Conservation (phyloP, 257 asterid species). For the Solanum peruvianum region DNA sequence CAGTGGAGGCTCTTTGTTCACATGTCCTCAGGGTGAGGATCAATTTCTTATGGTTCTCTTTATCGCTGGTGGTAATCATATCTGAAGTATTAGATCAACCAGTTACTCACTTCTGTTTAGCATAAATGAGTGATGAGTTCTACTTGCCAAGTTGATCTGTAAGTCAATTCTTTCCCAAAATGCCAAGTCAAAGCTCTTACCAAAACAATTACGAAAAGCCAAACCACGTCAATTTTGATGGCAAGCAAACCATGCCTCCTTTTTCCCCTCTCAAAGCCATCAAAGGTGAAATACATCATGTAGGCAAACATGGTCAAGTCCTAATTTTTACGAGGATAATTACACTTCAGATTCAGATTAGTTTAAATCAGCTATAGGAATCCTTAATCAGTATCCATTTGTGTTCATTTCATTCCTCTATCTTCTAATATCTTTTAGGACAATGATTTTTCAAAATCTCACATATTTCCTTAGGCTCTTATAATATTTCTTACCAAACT, state of each 20-base stretch:
- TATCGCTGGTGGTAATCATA: background rate
- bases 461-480: too few relatives aligned
- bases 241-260: background rate
- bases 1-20: conserved; percentile 47
- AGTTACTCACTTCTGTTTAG: background rate
- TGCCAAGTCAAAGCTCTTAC: background rate
- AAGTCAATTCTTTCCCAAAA: background rate
- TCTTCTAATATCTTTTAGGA: background rate
- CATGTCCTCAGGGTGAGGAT: conserved; percentile 56
- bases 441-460: background rate
- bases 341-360: background rate
- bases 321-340: background rate
- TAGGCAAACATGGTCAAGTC: background rate
- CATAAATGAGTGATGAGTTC: background rate
- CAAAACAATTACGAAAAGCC: background rate
- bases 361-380: background rate
- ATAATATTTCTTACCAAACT: background rate
- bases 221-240: background rate
- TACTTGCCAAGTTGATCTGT: background rate
- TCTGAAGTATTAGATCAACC: background rate
- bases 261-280: background rate
- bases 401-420: background rate
- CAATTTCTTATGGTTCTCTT: background rate
- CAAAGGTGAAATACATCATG: background rate
- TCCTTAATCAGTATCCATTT: background rate